Evolutionary conservation across 768 basidiomycete genomes (phyloP), one percentile per base, ranked within the genome.

Genomic region (Russula foetens): DNA sequence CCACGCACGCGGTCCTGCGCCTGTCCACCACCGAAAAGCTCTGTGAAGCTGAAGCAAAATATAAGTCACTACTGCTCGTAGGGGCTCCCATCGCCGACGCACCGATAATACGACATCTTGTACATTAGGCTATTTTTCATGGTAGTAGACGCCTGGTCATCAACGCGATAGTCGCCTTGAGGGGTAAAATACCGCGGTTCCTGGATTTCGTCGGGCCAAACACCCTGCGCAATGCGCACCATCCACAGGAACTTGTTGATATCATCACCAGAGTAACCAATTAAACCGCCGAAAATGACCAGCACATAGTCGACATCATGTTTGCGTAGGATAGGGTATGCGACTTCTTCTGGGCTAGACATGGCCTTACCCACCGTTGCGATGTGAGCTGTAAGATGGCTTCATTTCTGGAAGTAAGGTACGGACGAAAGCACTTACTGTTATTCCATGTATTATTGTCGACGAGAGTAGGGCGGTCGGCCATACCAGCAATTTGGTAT

Each of bases 401-500:
- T 21, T 50, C 41, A 53, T 38, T 44, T n/a, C 24, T 14, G 26
- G 28, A 19, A 7, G 33, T 19, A 7, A 55, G 26, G 45, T 31
- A 24, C n/a, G 63, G 19, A 55, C 52, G n/a, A 35, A 1, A 43
- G 14, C 2, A 80, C 90, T 69, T 69, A 90, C 94, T 99, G 75
- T 98, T 98, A 74, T 99, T 98, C 97, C 97, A 98, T 0, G 97
- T 99, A 71, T 98, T 98, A 76, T 99, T 98, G 74, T 99, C 96
- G 21, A 98, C 96, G 66, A 98, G 75, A 1, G 96, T 98, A 15
- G 93, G 86, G 47, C 96, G 78, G 75, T 98, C 94, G 24, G 97
- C 95, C 91, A 98, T 97, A 43, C 97, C 97, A 43, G 97, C 97
- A 69, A 98, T 98, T 74, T 98, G 96, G 71, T 99, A 98, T 29